These are phyloP conservation scores for Pichia nanzhaoensis DNA, from an alignment of 805 yeast genomes.

Conservation along the genomic window DNA sequence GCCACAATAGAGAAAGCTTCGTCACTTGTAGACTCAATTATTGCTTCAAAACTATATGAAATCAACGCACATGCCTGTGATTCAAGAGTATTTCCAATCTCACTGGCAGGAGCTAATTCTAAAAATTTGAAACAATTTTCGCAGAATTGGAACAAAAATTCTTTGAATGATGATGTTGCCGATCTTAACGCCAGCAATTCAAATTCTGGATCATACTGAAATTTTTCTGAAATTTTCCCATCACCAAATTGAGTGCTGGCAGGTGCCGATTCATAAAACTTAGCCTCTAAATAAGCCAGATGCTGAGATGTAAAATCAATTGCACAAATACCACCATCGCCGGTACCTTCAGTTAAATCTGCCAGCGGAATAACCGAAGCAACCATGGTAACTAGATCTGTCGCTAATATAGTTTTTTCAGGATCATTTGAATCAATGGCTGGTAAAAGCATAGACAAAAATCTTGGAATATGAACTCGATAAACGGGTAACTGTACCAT, in stretches of 20 bases:
- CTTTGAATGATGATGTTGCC: slow-evolving; percentile 64
- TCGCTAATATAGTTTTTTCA: slow-evolving; percentile 58
- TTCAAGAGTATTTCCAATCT: slow-evolving; percentile 46
- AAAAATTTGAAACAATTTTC: slow-evolving; percentile 56
- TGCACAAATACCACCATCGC: slow-evolving; percentile 35
- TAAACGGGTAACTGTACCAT: slow-evolving; percentile 58
- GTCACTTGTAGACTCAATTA: slow-evolving; percentile 56
- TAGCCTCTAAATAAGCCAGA: slow-evolving; percentile 44
- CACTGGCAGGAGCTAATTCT: slow-evolving; percentile 61
- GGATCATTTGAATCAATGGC: slow-evolving; percentile 90
- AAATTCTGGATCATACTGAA: slow-evolving; percentile 36
- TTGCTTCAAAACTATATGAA: slow-evolving; percentile 35
- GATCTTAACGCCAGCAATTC: slow-evolving; percentile 59
- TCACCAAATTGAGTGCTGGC: slow-evolving; percentile 18
- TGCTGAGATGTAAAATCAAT: slow-evolving; percentile 62
- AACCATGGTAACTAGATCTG: slow-evolving; percentile 62
- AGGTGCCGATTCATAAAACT: slow-evolving; percentile 30
- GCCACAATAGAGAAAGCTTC: slow-evolving; percentile 43
- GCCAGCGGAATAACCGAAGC: slow-evolving; percentile 67
- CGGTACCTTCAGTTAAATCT: slow-evolving; percentile 43
- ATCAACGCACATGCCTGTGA: slow-evolving; percentile 36
- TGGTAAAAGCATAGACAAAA: slow-evolving; percentile 61
- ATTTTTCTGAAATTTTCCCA: slow-evolving; percentile 23
- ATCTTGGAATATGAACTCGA: slow-evolving; percentile 72
- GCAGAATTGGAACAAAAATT: slow-evolving; percentile 48